Percentiles rank a stretch among this genome's conserved stretches.
These are phyloP conservation scores for Saccharomycopsis synnaedendra DNA, from an alignment of 805 yeast species.

Conservation along the genomic window DNA sequence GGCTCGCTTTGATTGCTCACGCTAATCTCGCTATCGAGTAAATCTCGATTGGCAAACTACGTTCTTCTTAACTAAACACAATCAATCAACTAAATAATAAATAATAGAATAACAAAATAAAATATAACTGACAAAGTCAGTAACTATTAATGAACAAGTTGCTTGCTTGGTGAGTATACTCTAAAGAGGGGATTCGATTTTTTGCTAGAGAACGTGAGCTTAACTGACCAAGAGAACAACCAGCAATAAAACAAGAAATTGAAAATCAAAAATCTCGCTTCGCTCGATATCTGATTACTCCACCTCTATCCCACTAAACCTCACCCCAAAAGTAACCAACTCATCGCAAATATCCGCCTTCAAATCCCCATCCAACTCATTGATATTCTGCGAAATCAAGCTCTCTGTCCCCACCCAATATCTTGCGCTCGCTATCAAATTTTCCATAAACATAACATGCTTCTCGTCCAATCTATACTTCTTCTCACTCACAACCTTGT, in stretches of 20 bases:
- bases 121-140: no score
- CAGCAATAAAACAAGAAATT: neutral
- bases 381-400: constrained; percentile 19
- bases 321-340: constrained; percentile 20
- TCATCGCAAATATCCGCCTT: constrained; percentile 23
- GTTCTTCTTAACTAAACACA: no score
- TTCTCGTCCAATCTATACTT: constrained; percentile 5
- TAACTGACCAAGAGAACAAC: no score
- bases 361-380: constrained; percentile 18
- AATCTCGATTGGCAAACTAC: no score
- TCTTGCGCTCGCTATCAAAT: constrained; percentile 19
- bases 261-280: neutral
- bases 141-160: no score
- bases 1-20: no score
- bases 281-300: neutral
- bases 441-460: constrained; percentile 16
- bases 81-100: no score
- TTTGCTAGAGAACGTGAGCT: no score
- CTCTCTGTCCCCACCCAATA: constrained; percentile 22
- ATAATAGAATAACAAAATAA: no score
- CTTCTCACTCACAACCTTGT: neutral
- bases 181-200: no score
- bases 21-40: no score
- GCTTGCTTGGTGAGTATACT: no score
- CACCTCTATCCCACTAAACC: constrained; percentile 17